Conservation (phyloP, 495 filamentous ascomycete genomes). For the Trichoderma orchidacearum region DNA sequence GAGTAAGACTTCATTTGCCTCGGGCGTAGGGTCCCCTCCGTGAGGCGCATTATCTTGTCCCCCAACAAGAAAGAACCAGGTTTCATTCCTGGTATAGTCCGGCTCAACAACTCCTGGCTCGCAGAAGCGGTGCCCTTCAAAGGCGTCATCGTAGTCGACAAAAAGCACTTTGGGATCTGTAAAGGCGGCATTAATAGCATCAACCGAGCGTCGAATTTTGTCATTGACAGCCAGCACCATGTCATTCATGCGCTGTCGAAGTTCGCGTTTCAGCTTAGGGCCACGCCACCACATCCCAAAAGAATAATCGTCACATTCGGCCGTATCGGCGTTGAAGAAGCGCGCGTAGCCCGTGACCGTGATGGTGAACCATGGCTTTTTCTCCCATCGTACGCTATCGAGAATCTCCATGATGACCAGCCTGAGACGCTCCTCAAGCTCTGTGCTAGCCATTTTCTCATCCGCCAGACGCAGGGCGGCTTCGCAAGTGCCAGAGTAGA, state of each 20-base stretch:
- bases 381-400: slow-evolving; percentile 22
- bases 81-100: slow-evolving; percentile 20
- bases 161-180: slow-evolving; percentile 20
- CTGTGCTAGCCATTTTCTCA: slow-evolving; percentile 11
- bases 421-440: slow-evolving; percentile 19
- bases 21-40: neutral
- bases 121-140: slow-evolving; percentile 35
- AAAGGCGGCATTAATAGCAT: slow-evolving; percentile 16
- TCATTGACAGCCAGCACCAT: slow-evolving; percentile 23
- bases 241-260: slow-evolving; percentile 21
- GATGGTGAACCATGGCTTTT: slow-evolving; percentile 19
- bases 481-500: slow-evolving; percentile 27
- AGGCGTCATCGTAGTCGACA: slow-evolving; percentile 25
- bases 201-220: slow-evolving; percentile 14
- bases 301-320: slow-evolving; percentile 23
- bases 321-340: slow-evolving; percentile 33
- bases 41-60: slow-evolving; percentile 17
- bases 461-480: slow-evolving; percentile 15
- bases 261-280: slow-evolving; percentile 17
- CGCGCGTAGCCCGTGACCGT: slow-evolving; percentile 32
- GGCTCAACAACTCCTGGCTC: slow-evolving; percentile 28
- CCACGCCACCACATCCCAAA: slow-evolving; percentile 24
- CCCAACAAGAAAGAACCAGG: slow-evolving; percentile 36
- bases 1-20: slow-evolving; percentile 2
- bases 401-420: slow-evolving; percentile 24